Percentiles rank a stretch among this genome's conserved stretches.
Conservation (phyloP, 139 green algal species). For the Ulvella scutata region DNA sequence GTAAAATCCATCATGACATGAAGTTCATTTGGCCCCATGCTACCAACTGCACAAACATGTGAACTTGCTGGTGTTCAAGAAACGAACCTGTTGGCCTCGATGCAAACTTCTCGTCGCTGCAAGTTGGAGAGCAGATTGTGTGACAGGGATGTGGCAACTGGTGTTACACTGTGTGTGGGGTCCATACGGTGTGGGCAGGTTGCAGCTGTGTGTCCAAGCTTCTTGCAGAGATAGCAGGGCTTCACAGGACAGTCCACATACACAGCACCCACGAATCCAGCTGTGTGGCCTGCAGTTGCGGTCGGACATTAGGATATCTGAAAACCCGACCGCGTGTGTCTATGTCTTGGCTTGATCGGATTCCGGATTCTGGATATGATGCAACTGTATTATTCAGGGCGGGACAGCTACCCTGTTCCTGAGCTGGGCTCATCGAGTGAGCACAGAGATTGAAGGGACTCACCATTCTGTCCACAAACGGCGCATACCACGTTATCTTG, state of each 20-base stretch:
- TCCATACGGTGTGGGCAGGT: slow-evolving; percentile 57
- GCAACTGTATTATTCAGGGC: too few species aligned
- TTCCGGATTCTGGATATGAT: too few species aligned
- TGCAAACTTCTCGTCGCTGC: background rate
- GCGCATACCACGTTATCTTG: background rate
- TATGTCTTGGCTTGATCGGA: too few species aligned
- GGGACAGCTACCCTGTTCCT: too few species aligned
- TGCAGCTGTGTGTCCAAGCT: slow-evolving; percentile 61
- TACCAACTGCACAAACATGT: too few species aligned
- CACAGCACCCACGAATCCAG: slow-evolving; percentile 63
- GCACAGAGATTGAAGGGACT: too few species aligned
- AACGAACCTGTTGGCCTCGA: background rate
- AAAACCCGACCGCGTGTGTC: too few species aligned
- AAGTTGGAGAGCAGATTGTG: background rate
- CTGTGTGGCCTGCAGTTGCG: slow-evolving; percentile 59
- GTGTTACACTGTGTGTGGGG: slow-evolving; percentile 36
- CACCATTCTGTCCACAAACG: background rate
- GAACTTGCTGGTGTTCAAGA: too few species aligned
- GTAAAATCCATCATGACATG: too few species aligned
- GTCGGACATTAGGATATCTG: too few species aligned
- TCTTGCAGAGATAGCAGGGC: slow-evolving; percentile 78
- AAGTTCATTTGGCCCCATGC: too few species aligned
- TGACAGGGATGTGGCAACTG: background rate
- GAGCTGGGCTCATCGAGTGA: too few species aligned
- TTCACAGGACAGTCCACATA: slow-evolving; percentile 80